phyloP scores from a whole-genome alignment of 2,329 filamentous ascomycete species.

The Ceratocystis diversiconidia region DNA sequence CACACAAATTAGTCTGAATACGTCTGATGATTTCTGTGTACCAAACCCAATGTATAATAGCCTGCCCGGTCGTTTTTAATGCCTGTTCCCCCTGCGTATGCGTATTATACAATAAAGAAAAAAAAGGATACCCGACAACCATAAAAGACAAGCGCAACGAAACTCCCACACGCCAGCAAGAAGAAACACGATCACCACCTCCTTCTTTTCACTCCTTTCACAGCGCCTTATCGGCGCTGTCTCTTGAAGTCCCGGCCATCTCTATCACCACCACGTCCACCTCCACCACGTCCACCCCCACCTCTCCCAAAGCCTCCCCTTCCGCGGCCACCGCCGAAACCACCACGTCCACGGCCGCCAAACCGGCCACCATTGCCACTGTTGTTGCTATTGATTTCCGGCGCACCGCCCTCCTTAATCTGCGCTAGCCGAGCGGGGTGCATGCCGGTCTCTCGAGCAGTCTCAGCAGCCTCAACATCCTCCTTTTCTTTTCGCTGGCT shows the following conservation, averaged over 20 bases:
- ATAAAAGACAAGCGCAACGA: too few relatives aligned
- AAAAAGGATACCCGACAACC: not conserved
- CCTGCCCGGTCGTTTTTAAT: too few relatives aligned
- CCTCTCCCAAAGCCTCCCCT: constrained; percentile 5
- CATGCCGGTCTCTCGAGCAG: constrained; percentile 25
- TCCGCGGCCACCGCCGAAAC: constrained; percentile 8
- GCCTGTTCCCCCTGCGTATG: not conserved
- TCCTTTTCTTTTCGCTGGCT: constrained; percentile 27
- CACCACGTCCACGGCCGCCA: constrained; percentile 8
- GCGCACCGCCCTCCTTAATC: constrained; percentile 18
- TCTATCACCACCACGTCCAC: constrained; percentile 8
- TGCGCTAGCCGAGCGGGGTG: constrained; percentile 38
- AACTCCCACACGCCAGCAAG: too few relatives aligned
- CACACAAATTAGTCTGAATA: not conserved
- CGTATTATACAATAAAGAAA: constrained; percentile 3
- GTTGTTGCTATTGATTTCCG: not conserved
- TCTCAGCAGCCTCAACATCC: constrained; percentile 21
- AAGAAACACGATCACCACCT: not conserved
- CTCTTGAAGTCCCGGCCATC: constrained; percentile 9
- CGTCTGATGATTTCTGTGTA: not conserved
- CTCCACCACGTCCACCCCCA: constrained; percentile 7
- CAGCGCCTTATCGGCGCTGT: constrained; percentile 5
- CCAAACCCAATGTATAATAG: not conserved
- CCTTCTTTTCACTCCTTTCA: not conserved
- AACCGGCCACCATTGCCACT: constrained; percentile 8